Conservation (phyloP, 441 rosid species). For the Aleurites moluccanus region DNA sequence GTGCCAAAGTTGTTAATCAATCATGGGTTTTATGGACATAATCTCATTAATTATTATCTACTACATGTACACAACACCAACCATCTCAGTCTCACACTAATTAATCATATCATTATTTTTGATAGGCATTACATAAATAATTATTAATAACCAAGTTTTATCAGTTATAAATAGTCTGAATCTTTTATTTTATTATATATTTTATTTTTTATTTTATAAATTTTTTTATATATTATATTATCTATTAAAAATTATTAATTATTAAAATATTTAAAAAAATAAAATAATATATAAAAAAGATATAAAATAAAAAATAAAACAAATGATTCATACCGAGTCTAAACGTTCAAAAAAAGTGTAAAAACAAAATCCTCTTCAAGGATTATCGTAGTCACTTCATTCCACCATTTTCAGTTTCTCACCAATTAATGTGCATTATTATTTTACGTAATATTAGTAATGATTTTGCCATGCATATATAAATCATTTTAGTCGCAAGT, state of each 20-base stretch:
- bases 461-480: conserved; percentile 5
- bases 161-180: no score
- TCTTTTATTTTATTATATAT: no score
- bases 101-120: background rate
- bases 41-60: background rate
- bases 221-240: no score
- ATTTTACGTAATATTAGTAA: background rate
- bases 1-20: background rate
- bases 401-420: background rate
- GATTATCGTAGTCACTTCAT: background rate
- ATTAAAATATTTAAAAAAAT: no score
- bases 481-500: conserved; percentile 11
- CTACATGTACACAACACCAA: no score
- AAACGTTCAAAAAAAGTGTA: background rate
- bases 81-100: background rate
- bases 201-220: no score
- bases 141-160: background rate
- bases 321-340: background rate
- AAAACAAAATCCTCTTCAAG: background rate
- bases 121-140: background rate
- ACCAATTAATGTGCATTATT: background rate
- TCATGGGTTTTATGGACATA: background rate
- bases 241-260: no score
- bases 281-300: no score
- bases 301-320: no score